Base-by-base conservation (phyloP, 306 rosid species). In the Benincasa hispida region DNA sequence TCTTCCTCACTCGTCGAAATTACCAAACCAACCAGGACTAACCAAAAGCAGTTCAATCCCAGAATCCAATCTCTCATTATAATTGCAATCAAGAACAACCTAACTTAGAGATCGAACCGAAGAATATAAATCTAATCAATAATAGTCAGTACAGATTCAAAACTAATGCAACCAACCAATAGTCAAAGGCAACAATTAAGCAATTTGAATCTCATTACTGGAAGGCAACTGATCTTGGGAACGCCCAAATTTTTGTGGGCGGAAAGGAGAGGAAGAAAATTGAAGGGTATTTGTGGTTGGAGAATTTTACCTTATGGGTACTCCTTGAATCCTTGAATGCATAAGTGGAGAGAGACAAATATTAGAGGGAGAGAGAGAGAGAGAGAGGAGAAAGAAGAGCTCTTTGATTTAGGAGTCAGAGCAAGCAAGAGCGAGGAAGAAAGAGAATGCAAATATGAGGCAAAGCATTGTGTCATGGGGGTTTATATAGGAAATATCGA, bases 401-500 rank as follows among this genome's bases (percentile, higher is more conserved):
- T 79, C 84, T 86, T 66, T 42, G 79, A 84, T 84, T 84, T 45
- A 62, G 69, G 85, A 84, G 66, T 81, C 81, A 62, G 79, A 79
- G n/a, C n/a, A 67, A 76, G 69, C 59, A 53, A 75, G 69, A 66
- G 68, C 76, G 75, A 74, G 53, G 58, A 76, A 58, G 76, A 54
- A 72, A 80, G 79, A 53, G 81, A 79, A 78, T 53, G 80, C 83
- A 72, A 63, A 83, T 87, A 88, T 87, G 92, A 82, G 79, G 84
- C 75, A 79, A 85, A 57, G 56, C 79, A 82, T 74, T 83, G 80
- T 28, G 85, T 83, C 88, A 84, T 85, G 70, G 62, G 91, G 90
- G 86, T 78, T 91, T 93, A 83, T 93, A 93, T 93, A 89, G 98
- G 89, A 87, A 90, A 87, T 86, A 82, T 81, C 83, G 91, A 85